A percentile compares a stretch with the other conserved stretches of the same genome.
Conservation (phyloP, 2,329 filamentous ascomycete genomes). For the Aspergillus sp. region DNA sequence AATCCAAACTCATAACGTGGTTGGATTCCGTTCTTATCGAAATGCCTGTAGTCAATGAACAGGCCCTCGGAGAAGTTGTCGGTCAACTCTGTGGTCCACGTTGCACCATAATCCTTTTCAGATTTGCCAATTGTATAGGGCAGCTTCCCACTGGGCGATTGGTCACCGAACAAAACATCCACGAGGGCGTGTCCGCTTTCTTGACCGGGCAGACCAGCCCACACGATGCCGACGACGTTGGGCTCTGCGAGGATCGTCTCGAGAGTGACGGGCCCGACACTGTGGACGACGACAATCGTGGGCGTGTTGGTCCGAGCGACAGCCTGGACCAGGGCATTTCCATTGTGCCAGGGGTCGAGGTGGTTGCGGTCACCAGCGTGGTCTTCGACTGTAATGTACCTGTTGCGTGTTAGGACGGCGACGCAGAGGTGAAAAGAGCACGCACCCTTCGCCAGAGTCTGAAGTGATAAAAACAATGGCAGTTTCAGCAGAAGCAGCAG, state of each 20-base stretch:
- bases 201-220: conserved; percentile 64
- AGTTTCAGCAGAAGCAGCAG: conserved; percentile 39
- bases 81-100: conserved; percentile 11
- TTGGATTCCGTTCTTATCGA: conserved; percentile 42
- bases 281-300: conserved; percentile 66
- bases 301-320: conserved; percentile 41
- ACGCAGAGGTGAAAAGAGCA: not conserved
- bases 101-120: conserved; percentile 50
- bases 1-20: conserved; percentile 40
- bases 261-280: conserved; percentile 61
- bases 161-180: conserved; percentile 48
- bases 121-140: conserved; percentile 62
- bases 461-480: conserved; percentile 52
- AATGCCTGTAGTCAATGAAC: conserved; percentile 56
- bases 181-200: conserved; percentile 49
- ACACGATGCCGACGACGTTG: conserved; percentile 64
- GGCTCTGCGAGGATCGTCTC: conserved; percentile 62
- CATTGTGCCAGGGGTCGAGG: conserved; percentile 11
- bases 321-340: conserved; percentile 9
- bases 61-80: conserved; percentile 53
- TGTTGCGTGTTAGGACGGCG: not conserved
- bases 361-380: conserved; percentile 51
- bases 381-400: conserved; percentile 52
- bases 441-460: conserved; percentile 47
- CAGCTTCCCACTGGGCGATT: conserved; percentile 54